Percentiles rank a stretch among this genome's conserved stretches.
phyloP scores from a whole-genome alignment of 192 early-diverging fungal genomes.

The Coemansia biformis region DNA sequence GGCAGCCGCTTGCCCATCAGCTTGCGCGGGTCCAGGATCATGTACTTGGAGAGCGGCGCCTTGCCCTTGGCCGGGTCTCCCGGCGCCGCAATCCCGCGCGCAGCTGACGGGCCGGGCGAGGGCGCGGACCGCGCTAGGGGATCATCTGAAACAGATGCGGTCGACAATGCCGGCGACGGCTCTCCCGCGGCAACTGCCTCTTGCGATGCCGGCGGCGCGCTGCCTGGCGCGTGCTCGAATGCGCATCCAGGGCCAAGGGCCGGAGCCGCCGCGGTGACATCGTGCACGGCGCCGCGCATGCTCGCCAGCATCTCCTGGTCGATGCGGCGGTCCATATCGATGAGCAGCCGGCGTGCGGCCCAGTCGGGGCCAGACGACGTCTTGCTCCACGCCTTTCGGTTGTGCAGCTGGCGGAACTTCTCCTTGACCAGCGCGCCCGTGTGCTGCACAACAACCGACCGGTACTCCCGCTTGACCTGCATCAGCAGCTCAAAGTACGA shows the following conservation, averaged over 20 bases:
- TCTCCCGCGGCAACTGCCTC: too few relatives aligned
- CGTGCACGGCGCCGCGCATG: background rate
- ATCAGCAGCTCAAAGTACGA: constrained; percentile 51
- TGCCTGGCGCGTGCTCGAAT: too few relatives aligned
- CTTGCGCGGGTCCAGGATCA: constrained; percentile 50
- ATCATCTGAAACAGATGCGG: too few relatives aligned
- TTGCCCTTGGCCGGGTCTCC: background rate
- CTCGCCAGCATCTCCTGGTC: constrained; percentile 32
- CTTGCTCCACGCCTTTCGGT: constrained; percentile 50
- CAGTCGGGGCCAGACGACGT: constrained; percentile 45
- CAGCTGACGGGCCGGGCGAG: too few relatives aligned
- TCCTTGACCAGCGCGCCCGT: constrained; percentile 52
- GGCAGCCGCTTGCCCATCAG: constrained; percentile 50
- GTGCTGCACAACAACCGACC: constrained; percentile 47
- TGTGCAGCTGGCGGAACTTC: constrained; percentile 50
- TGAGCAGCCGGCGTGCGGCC: constrained; percentile 39
- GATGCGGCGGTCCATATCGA: constrained; percentile 41
- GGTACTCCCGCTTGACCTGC: constrained; percentile 52
- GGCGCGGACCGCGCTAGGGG: too few relatives aligned
- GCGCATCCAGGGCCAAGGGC: too few relatives aligned
- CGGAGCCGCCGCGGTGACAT: too few relatives aligned
- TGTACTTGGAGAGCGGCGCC: constrained; percentile 7
- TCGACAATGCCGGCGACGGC: too few relatives aligned
- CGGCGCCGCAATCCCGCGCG: too few relatives aligned
- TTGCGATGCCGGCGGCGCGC: too few relatives aligned